These are phyloP conservation scores for Pseudonitzschia multistriata DNA, from an alignment of 108 stramenopile species.

Conservation along the genomic window DNA sequence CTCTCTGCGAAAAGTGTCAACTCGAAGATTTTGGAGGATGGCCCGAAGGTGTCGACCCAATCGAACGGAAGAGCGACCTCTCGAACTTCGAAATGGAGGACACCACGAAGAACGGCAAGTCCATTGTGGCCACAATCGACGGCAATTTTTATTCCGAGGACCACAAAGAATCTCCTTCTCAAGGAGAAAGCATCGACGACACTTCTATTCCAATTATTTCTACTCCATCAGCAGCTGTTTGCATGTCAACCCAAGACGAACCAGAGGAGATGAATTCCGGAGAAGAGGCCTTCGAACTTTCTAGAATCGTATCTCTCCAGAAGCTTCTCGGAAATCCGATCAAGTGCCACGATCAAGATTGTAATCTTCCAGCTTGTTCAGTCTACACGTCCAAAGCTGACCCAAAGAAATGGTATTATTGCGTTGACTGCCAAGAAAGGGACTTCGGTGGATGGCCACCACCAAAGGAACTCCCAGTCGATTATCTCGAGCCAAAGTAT, in stretches of 20 bases:
- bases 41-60: constrained; percentile 30
- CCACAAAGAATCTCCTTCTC: neutral
- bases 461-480: constrained; percentile 36
- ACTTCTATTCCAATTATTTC: neutral
- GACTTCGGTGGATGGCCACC: constrained; percentile 71
- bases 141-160: constrained; percentile 5
- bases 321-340: constrained; percentile 30
- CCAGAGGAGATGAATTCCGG: constrained; percentile 25
- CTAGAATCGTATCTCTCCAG: constrained; percentile 36
- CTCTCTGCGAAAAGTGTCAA: constrained; percentile 60
- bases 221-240: constrained; percentile 29
- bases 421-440: constrained; percentile 51
- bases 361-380: constrained; percentile 39
- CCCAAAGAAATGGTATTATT: constrained; percentile 46
- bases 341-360: constrained; percentile 36
- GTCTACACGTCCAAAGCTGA: constrained; percentile 30
- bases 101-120: neutral
- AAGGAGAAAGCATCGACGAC: constrained; percentile 13
- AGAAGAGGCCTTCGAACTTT: constrained; percentile 45
- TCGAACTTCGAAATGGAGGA: neutral
- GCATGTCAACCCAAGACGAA: constrained; percentile 21
- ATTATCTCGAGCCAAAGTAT: constrained; percentile 51
- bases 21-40: constrained; percentile 47
- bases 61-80: constrained; percentile 11
- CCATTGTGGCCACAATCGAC: neutral